These are phyloP conservation scores for Scedosporium aurantiacum DNA, from an alignment of 2,329 filamentous ascomycete genomes.

Conservation along the genomic window DNA sequence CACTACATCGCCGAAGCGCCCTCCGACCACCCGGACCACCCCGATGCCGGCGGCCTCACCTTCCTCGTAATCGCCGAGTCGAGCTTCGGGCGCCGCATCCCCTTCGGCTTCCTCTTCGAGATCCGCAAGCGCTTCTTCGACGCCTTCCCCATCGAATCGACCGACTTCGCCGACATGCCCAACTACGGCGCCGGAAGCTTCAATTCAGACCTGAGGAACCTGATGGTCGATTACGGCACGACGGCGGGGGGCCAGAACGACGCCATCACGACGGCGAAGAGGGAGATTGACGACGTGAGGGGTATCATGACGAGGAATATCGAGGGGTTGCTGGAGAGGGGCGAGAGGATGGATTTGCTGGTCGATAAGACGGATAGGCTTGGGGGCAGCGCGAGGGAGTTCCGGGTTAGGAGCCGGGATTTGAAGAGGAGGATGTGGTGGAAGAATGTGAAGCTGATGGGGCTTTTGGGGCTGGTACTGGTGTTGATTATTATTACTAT, in stretches of 20 bases:
- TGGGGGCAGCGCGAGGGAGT: conserved; percentile 80
- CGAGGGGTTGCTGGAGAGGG: conserved; percentile 75
- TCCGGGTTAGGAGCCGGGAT: conserved; percentile 74
- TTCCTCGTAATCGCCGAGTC: conserved; percentile 83
- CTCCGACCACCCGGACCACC: conserved; percentile 45
- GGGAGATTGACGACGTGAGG: conserved; percentile 84
- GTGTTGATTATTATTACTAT: conserved; percentile 45
- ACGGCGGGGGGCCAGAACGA: conserved; percentile 66
- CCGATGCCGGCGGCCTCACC: conserved; percentile 69
- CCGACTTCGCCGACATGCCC: conserved; percentile 67
- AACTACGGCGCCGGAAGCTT: conserved; percentile 86
- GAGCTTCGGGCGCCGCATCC: conserved; percentile 72
- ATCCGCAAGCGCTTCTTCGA: conserved; percentile 79
- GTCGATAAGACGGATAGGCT: conserved; percentile 95
- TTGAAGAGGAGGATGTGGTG: conserved; percentile 96
- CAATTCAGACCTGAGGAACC: conserved; percentile 62
- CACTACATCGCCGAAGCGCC: conserved; percentile 88
- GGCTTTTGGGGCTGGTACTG: conserved; percentile 59
- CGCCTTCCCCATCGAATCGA: conserved; percentile 51
- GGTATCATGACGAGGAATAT: conserved; percentile 97
- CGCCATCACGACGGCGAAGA: conserved; percentile 70
- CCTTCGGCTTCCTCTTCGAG: conserved; percentile 86
- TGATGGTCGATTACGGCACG: conserved; percentile 79
- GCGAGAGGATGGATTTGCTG: conserved; percentile 84
- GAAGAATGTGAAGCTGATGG: conserved; percentile 98